phyloP scores from a whole-genome alignment of 768 basidiomycete genomes.

The Dioszegia aurantiaca region DNA sequence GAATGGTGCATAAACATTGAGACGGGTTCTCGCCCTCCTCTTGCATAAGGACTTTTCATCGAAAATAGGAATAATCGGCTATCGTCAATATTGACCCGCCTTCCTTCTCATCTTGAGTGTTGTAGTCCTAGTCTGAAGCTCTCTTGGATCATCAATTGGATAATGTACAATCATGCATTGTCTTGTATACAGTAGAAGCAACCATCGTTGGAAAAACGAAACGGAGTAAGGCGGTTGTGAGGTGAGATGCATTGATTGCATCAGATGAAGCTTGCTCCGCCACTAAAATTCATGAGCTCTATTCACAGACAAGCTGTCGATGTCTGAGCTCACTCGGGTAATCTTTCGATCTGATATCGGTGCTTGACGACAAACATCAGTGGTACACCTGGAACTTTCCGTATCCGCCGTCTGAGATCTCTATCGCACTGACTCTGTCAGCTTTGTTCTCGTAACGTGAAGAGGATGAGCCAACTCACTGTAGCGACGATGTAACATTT shows the following conservation, averaged over 20 bases:
- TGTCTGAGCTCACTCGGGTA: conserved; percentile 73
- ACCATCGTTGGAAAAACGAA: too few relatives aligned
- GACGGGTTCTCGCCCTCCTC: too few relatives aligned
- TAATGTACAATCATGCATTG: conserved; percentile 1
- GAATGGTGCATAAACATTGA: not conserved
- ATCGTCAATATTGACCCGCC: too few relatives aligned
- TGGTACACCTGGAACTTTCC: conserved; percentile 78
- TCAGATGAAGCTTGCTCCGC: conserved; percentile 30
- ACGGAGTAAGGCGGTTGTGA: too few relatives aligned
- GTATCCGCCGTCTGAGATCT: conserved; percentile 83
- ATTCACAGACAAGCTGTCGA: not conserved
- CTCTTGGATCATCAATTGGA: not conserved
- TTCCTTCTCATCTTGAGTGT: too few relatives aligned
- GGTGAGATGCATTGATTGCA: not conserved
- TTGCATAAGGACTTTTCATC: too few relatives aligned
- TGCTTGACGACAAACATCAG: conserved; percentile 95
- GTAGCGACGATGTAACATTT: conserved; percentile 97
- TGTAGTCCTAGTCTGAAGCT: too few relatives aligned
- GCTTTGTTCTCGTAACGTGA: not conserved
- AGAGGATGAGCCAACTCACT: conserved; percentile 31
- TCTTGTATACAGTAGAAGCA: too few relatives aligned
- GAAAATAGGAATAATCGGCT: too few relatives aligned
- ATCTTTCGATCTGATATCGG: conserved; percentile 87
- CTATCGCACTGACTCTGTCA: conserved; percentile 66
- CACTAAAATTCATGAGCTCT: conserved; percentile 15